Evolutionary conservation across 1,139 yeast species (phyloP).

Genomic region (Pichia sp.): DNA sequence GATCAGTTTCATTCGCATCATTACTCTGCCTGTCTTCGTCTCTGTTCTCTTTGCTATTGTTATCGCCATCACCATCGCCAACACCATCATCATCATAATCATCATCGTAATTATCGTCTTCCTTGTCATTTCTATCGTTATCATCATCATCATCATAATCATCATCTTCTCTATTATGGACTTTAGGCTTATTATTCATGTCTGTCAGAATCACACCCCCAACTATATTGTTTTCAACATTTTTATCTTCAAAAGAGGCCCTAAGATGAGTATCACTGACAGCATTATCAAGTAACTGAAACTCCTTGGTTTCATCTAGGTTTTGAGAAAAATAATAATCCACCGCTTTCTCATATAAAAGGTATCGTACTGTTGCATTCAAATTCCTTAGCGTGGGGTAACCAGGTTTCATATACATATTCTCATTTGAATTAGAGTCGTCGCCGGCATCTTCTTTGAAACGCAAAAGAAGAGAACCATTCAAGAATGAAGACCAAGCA

Average conservation of each 20-base stretch:
- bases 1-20: background rate
- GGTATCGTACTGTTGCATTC: conserved; percentile 62
- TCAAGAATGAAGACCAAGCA: conserved; percentile 53
- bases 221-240: conserved; percentile 7
- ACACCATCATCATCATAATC: background rate
- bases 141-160: conserved; percentile 4
- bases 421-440: conserved; percentile 19
- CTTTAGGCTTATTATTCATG: conserved; percentile 8
- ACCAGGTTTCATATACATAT: conserved; percentile 44
- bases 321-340: conserved; percentile 36
- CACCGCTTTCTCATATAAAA: conserved; percentile 71
- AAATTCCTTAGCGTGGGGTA: conserved; percentile 47
- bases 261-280: background rate
- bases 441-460: conserved; percentile 27
- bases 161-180: conserved; percentile 12
- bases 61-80: conserved; percentile 4
- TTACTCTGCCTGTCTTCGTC: no score
- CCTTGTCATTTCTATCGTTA: conserved; percentile 1
- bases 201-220: background rate
- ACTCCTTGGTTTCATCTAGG: conserved; percentile 7
- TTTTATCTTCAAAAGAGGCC: background rate
- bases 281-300: conserved; percentile 11
- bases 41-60: conserved; percentile 6
- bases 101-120: conserved; percentile 3
- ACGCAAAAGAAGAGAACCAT: conserved; percentile 45